Evolutionary conservation across 1,139 yeast genomes (phyloP).

Genomic region (Sugiyamaella paludigena): DNA sequence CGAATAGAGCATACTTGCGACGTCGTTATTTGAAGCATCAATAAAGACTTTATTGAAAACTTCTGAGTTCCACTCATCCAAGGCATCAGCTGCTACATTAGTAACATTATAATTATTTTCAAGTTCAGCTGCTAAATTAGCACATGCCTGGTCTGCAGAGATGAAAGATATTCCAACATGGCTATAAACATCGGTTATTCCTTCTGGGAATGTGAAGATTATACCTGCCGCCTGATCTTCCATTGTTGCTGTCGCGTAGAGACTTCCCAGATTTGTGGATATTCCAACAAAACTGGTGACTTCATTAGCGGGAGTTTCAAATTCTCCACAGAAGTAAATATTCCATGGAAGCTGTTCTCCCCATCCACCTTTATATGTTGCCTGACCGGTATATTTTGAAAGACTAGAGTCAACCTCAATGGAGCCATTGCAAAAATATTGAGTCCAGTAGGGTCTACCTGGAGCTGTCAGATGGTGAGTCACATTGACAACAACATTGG

Average conservation of each 20-base stretch:
- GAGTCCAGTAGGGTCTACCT: constrained; percentile 17
- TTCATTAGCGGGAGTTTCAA: constrained; percentile 4
- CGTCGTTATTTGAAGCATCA: constrained; percentile 24
- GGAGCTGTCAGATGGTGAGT: constrained; percentile 17
- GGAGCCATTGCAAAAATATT: constrained; percentile 9
- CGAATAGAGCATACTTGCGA: constrained; percentile 35
- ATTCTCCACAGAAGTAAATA: constrained; percentile 15
- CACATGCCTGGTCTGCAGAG: constrained; percentile 38
- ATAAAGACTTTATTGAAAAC: constrained; percentile 9
- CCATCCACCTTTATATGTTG: constrained; percentile 16
- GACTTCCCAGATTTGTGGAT: neutral
- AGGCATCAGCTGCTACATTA: constrained; percentile 29
- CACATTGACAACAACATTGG: constrained; percentile 14
- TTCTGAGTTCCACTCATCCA: constrained; percentile 36
- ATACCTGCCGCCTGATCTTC: constrained; percentile 10
- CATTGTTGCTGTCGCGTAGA: constrained; percentile 1
- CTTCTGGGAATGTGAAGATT: constrained; percentile 14
- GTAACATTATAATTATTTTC: constrained; percentile 29
- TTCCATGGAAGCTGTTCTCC: constrained; percentile 14
- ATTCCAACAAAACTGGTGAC: constrained; percentile 11
- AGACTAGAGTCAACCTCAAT: constrained; percentile 2
- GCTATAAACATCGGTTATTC: constrained; percentile 24
- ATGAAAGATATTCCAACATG: constrained; percentile 42
- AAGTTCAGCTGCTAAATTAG: constrained; percentile 32
- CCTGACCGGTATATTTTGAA: constrained; percentile 10